Evolutionary conservation across 768 basidiomycete species (phyloP).

Genomic region (Leccinum disarticulatum): DNA sequence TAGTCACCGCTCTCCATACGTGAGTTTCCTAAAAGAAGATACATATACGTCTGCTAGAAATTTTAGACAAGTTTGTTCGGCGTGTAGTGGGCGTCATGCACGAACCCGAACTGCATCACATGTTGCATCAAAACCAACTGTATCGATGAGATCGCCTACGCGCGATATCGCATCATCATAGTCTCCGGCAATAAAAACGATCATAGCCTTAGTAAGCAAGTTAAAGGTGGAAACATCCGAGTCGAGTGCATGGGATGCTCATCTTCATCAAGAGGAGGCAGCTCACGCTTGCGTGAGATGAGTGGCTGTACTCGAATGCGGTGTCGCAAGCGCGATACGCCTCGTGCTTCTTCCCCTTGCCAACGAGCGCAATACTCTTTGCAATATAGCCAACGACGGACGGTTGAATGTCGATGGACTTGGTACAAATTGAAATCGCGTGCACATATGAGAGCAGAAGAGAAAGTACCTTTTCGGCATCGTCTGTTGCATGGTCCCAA

Average conservation of each 20-base stretch:
- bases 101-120: neutral
- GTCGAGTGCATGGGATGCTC: neutral
- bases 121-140: neutral
- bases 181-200: neutral
- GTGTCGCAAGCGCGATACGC: neutral
- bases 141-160: neutral
- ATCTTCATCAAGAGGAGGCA: neutral
- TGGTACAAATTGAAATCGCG: neutral
- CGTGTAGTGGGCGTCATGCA: neutral
- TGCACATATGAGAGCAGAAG: neutral
- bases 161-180: neutral
- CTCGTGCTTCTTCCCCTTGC: neutral
- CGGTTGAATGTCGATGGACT: neutral
- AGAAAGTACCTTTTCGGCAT: neutral
- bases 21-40: neutral
- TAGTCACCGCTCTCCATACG: neutral
- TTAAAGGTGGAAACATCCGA: neutral
- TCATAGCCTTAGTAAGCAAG: neutral
- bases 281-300: neutral
- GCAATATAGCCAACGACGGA: neutral
- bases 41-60: neutral
- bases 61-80: neutral
- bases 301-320: neutral
- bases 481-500: neutral
- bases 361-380: neutral